Base-by-base conservation (phyloP, 2,329 filamentous ascomycete genomes). In the Colletotrichum camelliae region DNA sequence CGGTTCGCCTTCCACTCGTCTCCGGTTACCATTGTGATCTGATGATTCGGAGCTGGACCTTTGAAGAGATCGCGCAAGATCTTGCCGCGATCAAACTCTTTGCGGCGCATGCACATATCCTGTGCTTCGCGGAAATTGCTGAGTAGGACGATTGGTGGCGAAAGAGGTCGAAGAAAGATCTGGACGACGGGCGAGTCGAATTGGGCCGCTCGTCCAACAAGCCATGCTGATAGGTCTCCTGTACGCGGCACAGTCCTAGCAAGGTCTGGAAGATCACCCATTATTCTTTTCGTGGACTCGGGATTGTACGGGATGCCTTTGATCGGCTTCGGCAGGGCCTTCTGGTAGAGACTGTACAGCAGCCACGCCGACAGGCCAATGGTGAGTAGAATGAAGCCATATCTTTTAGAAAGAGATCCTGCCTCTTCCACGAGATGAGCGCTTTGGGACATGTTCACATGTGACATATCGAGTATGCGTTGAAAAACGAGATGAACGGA, bases 61-160 rank as follows among this genome's bases (percentile, higher is more conserved):
- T 15, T 52, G 31, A 75, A 75, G 8, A 75, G 52, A 39, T 67
- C 31, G 3, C 48, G 43, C 29, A 75, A 27, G 13, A 31, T 61
- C 8, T 39, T 27, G 5, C 57, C 78, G 15, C 83, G 80, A 48
- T 85, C 82, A 67, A 85, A 85, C 29, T 85, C 84, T 33, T 79
- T 81, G 2, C 84, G 80, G 1, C 83, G 81, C 16, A 82, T 75
- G 39, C 80, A 77, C n/a, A 86, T 81, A 62, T 86, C 84, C 31
- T 83, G 78, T 2, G 81, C 70, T 62, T 84, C 82, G 5, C 81
- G 80, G 33, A 81, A 83, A 75, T 84, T 82, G 31, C 81, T 74
- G 5, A 86, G 67, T 6, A 85, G 77, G 5, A 86, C 77, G 1
- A 73, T 75, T 0, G 84, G 83, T 48, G 77, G 79, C 6, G 75